Evolutionary conservation across 345 rosid genomes (phyloP).

Genomic region (Raphanus raphanistrum): DNA sequence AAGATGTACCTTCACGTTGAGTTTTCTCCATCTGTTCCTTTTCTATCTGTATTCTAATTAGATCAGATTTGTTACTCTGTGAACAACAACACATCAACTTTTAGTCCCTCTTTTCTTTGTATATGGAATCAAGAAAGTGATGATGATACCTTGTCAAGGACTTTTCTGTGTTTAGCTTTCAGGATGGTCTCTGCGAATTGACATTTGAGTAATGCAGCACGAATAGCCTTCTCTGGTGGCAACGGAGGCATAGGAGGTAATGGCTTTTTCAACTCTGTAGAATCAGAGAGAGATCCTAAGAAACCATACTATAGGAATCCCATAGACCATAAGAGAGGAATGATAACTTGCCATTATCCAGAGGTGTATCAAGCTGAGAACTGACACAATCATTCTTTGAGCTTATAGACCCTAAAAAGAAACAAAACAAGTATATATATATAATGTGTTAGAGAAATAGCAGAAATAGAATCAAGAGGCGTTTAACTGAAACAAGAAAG

Average conservation of each 20-base stretch:
- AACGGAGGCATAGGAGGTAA: slow-evolving; percentile 49
- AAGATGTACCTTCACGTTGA: slow-evolving; percentile 68
- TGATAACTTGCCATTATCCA: slow-evolving; percentile 51
- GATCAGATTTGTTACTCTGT: slow-evolving; percentile 69
- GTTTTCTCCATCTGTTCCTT: slow-evolving; percentile 66
- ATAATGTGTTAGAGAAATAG: neutral
- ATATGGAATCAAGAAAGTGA: slow-evolving; percentile 7
- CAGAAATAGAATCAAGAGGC: neutral
- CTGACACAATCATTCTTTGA: slow-evolving; percentile 60
- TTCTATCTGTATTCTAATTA: slow-evolving; percentile 55
- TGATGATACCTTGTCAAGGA: slow-evolving; percentile 60
- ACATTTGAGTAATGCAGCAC: slow-evolving; percentile 71
- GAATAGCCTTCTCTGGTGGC: slow-evolving; percentile 77
- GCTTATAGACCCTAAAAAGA: slow-evolving; percentile 57
- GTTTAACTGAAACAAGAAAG: neutral
- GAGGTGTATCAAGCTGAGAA: slow-evolving; percentile 45
- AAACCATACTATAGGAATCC: slow-evolving; percentile 12
- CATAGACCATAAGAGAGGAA: neutral
- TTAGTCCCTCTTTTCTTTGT: neutral
- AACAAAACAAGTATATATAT: slow-evolving; percentile 1
- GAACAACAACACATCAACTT: slow-evolving; percentile 2
- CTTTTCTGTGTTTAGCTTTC: slow-evolving; percentile 68
- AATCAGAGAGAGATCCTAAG: neutral
- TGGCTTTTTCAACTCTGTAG: slow-evolving; percentile 50
- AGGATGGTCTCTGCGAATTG: slow-evolving; percentile 78